These are phyloP conservation scores for Paulownia fortunei DNA, from an alignment of 257 asterid species.

Conservation along the genomic window DNA sequence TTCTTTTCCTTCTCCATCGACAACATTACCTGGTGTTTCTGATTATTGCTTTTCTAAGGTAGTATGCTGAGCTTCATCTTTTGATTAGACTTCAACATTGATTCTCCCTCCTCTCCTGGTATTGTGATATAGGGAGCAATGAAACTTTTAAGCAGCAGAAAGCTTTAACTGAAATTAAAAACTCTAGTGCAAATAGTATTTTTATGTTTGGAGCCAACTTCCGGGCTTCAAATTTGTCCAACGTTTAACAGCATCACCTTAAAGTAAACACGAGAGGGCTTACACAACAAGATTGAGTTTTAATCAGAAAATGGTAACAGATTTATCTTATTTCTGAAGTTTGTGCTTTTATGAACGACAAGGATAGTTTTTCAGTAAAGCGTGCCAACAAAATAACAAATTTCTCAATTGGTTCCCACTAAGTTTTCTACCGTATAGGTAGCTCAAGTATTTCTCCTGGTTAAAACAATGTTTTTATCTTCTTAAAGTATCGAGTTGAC, in stretches of 20 bases:
- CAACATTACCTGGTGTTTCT: not conserved
- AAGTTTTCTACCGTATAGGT: not conserved
- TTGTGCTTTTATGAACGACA: not conserved
- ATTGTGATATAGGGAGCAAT: not conserved
- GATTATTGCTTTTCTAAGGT: not conserved
- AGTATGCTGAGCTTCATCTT: not conserved
- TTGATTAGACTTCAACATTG: not conserved
- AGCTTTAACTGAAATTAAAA: not conserved
- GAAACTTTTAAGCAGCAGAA: not conserved
- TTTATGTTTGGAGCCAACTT: not conserved
- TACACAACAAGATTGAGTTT: not conserved
- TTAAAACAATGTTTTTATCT: conserved; percentile 7
- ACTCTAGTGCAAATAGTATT: not conserved
- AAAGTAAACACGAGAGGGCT: not conserved
- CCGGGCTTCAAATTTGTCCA: conserved; percentile 11
- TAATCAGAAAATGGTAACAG: not conserved
- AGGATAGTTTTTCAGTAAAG: not conserved
- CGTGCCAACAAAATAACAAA: not conserved
- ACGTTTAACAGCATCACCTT: not conserved
- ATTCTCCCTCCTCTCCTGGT: not conserved
- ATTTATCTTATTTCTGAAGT: conserved; percentile 5
- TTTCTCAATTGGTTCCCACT: conserved; percentile 2
- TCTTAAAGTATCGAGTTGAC: not conserved
- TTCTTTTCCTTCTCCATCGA: not conserved
- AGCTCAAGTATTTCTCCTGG: conserved; percentile 14